Percentiles rank a stretch among this genome's conserved stretches.
Evolutionary conservation across 352 stramenopile genomes (phyloP).

Genomic region (Pythium oligandrum): DNA sequence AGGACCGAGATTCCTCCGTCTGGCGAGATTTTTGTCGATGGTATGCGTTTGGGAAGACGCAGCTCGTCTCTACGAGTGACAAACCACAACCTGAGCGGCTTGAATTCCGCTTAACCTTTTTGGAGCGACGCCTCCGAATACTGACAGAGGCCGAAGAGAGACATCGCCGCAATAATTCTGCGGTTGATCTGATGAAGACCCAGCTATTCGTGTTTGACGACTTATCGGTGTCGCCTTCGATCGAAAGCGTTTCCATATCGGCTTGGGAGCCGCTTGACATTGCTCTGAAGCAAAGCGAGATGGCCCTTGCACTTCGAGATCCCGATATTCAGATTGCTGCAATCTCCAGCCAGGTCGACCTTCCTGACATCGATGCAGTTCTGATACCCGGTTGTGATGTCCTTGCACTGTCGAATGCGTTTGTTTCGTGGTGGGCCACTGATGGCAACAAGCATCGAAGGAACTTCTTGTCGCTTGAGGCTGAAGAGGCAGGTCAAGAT

Average conservation of each 20-base stretch:
- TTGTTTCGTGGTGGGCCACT: constrained; percentile 55
- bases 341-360: constrained; percentile 45
- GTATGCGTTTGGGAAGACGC: constrained; percentile 36
- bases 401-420: constrained; percentile 35
- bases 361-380: constrained; percentile 39
- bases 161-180: background rate
- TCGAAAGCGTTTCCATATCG: constrained; percentile 1
- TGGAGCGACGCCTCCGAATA: constrained; percentile 8
- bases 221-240: constrained; percentile 46
- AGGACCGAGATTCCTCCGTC: constrained; percentile 15
- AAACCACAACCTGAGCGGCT: too few relatives aligned
- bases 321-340: constrained; percentile 55
- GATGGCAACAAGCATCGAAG: constrained; percentile 41
- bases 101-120: constrained; percentile 4
- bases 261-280: constrained; percentile 27
- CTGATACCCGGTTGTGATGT: constrained; percentile 41
- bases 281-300: constrained; percentile 27
- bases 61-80: too few relatives aligned
- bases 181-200: background rate
- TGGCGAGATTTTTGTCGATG: constrained; percentile 51
- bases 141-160: too few relatives aligned
- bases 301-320: constrained; percentile 49
- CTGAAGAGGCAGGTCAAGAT: constrained; percentile 35
- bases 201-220: constrained; percentile 5
- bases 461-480: constrained; percentile 47